Evolutionary conservation across 352 stramenopile genomes (phyloP), one percentile per base, ranked within the genome.

Genomic region (Globisporangium cystogenes): DNA sequence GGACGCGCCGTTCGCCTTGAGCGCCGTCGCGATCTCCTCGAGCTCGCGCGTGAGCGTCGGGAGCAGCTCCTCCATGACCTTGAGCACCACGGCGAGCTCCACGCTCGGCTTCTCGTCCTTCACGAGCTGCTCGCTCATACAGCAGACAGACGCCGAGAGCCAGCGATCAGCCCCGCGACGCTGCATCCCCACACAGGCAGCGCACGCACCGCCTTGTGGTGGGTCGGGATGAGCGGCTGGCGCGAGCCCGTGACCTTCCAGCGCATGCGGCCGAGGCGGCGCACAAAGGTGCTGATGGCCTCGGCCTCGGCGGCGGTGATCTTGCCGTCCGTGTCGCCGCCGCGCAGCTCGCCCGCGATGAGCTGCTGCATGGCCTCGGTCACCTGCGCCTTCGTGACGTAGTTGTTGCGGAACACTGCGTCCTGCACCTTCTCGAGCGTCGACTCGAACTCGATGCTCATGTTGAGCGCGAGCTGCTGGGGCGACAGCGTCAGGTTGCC

Each of bases 181-280:
- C n/a, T n/a, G n/a, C n/a, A n/a, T n/a, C n/a, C n/a, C n/a, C n/a
- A n/a, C n/a, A n/a, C n/a, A n/a, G n/a, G n/a, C n/a, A 29, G 5
- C 20, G 0, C 3, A 39, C 58, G 20, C 60, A 71, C 74, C 51
- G 69, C 18, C 44, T 72, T 63, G 51, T 72, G 60, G 67, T 82
- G 55, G 36, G 66, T 64, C 51, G 69, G 75, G 39, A 90, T 83
- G 47, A 88, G 60, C 48, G 80, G 76, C 31, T 93, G 70, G 35
- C 82, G 79, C 26, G 82, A 90, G 41, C 82, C 82, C 23, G 82
- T 93, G 46, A 82, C 80, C 43, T 87, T 84, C 82, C 82, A 93
- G 48, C 82, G 62, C 63, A 93, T 65, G 12, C 82, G 76, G 37
- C 73, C 80, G 16, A 93, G 70, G 40, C 76, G 77, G 23, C 73